phyloP scores from a whole-genome alignment of 352 stramenopile species.

The Phytophthora fragariaefolia region DNA sequence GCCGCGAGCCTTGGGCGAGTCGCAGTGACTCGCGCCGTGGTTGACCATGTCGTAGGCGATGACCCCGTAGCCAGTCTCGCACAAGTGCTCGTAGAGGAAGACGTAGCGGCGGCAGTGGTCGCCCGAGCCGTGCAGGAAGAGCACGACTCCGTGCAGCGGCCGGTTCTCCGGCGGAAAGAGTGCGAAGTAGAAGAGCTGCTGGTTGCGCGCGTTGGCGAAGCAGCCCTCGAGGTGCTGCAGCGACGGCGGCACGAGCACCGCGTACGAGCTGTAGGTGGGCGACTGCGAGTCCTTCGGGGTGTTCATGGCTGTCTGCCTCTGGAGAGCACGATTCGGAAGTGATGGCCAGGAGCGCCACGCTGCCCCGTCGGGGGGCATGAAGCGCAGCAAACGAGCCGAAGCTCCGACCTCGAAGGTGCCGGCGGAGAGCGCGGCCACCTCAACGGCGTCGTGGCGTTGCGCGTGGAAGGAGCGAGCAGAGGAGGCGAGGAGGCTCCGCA shows the following conservation, averaged over 20 bases:
- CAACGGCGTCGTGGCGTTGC: constrained; percentile 22
- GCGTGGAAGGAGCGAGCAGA: neutral
- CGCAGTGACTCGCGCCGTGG: constrained; percentile 49
- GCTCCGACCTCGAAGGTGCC: constrained; percentile 11
- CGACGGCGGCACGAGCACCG: constrained; percentile 23
- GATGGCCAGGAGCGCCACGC: neutral
- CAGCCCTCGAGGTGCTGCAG: constrained; percentile 39
- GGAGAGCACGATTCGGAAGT: neutral
- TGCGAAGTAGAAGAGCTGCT: constrained; percentile 46
- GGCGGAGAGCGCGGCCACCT: constrained; percentile 1
- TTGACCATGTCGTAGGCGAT: constrained; percentile 51
- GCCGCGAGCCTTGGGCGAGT: constrained; percentile 31
- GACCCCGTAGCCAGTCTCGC: constrained; percentile 42
- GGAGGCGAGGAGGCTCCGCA: constrained; percentile 1
- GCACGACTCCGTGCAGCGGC: constrained; percentile 39
- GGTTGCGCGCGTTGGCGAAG: constrained; percentile 41
- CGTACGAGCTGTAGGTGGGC: constrained; percentile 20
- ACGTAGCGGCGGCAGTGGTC: constrained; percentile 50
- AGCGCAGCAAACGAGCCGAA: constrained; percentile 15
- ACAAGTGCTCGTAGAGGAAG: constrained; percentile 48
- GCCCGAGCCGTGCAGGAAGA: constrained; percentile 52
- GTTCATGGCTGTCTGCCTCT: constrained; percentile 1
- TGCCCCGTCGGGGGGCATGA: constrained; percentile 3
- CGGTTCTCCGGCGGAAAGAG: constrained; percentile 32
- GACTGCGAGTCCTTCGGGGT: constrained; percentile 5